phyloP scores from a whole-genome alignment of 2,329 filamentous ascomycete genomes.

The Penicillium verrucosum region DNA sequence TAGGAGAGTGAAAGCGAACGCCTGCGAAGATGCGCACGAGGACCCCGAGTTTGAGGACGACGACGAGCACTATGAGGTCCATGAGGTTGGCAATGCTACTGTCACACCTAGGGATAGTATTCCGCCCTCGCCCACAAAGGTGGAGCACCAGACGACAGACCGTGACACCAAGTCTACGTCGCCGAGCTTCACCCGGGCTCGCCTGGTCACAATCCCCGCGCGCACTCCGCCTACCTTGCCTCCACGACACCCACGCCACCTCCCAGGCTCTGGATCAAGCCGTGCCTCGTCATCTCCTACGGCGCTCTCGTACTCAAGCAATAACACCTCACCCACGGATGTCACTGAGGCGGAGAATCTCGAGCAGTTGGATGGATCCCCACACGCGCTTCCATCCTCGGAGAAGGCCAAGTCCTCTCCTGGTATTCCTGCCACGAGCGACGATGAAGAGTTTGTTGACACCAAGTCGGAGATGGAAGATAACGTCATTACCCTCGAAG shows the following conservation, averaged over 20 bases:
- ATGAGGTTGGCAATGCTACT: slow-evolving; percentile 54
- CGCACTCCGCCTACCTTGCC: slow-evolving; percentile 70
- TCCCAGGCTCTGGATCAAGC: slow-evolving; percentile 24
- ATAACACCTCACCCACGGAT: slow-evolving; percentile 22
- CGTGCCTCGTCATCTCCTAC: slow-evolving; percentile 26
- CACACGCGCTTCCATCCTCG: slow-evolving; percentile 9
- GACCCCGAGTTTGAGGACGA: slow-evolving; percentile 16
- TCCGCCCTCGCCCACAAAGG: slow-evolving; percentile 16
- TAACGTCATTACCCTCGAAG: not conserved
- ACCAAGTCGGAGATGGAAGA: slow-evolving; percentile 26
- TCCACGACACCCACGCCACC: slow-evolving; percentile 61
- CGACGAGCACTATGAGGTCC: slow-evolving; percentile 35
- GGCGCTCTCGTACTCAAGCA: slow-evolving; percentile 24
- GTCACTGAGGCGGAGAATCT: slow-evolving; percentile 20
- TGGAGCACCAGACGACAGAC: slow-evolving; percentile 49
- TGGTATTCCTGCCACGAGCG: slow-evolving; percentile 15
- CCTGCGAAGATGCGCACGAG: slow-evolving; percentile 12
- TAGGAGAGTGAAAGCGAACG: slow-evolving; percentile 10
- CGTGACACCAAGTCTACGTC: slow-evolving; percentile 60
- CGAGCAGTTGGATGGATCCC: slow-evolving; percentile 15
- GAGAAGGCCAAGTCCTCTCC: slow-evolving; percentile 19
- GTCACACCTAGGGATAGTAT: slow-evolving; percentile 47
- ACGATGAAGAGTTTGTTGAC: slow-evolving; percentile 26
- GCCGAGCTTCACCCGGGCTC: slow-evolving; percentile 69
- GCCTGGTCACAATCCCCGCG: slow-evolving; percentile 78